Base-by-base conservation (phyloP, 2,329 filamentous ascomycete species). In the Exutisphaerella laricina region DNA sequence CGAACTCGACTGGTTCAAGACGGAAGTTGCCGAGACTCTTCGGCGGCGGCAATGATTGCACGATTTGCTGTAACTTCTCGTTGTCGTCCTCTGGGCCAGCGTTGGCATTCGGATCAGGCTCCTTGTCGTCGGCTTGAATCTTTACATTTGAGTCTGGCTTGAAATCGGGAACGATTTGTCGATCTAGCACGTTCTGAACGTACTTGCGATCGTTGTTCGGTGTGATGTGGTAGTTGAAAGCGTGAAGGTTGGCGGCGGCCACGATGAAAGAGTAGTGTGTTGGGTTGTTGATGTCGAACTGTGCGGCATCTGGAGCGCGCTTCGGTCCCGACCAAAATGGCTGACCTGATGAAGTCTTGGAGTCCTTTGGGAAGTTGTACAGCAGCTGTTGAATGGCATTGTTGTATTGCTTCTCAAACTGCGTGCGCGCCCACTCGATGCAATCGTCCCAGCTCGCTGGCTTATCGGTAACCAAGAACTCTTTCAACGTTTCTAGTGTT, bases 261-360 rank as follows among this genome's bases (percentile, higher is more conserved):
- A 94, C 79, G 41, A 98, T 74, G 63, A 96, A 98, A 26, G 78
- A 80, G 61, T 90, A 83, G 68, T 98, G 92, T 16, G 88, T 92
- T 8, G 82, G 74, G 67, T 96, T 92, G 47, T 81, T 77, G 34
- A 82, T 68, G 58, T 96, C 86, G 55, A 98, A 98, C 65, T 86
- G 89, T 61, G 97, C 74, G 51, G 90, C 78, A 50, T 94, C 88
- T 4, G 92, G 92, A 9, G 92, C 92, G 60, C 92, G 88, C 79
- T 98, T 98, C 36, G 92, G 92, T 8, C 92, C 90, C 21, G 92
- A 97, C 92, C 92, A 98, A 77, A 98, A 98, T 1, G 80, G 85
- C 50, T 89, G 85, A 22, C 92, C 92, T 26, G 79, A 84, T 2
- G 88, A 94, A 1, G 92, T 95, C 42, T 77, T 80, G 0, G 88